Evolutionary conservation across 2,329 filamentous ascomycete species (phyloP), one percentile per base, ranked within the genome.

Genomic region (Sporothrix protearum): DNA sequence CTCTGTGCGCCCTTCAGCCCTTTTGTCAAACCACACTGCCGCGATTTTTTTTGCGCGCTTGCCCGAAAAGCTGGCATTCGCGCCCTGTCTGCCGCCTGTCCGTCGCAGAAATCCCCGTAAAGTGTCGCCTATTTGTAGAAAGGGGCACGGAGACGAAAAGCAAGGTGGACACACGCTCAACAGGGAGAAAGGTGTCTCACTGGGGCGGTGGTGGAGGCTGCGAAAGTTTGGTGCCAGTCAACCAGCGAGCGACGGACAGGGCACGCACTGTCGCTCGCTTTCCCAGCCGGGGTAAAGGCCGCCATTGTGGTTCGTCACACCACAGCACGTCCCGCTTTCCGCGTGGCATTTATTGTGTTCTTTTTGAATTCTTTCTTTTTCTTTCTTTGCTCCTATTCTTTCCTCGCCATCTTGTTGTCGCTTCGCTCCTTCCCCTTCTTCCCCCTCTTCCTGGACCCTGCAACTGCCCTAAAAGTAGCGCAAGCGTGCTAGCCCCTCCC

Each of bases 251-350:
- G 30, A 36, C n/a, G n/a, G n/a, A 55, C 42, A 28, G 25, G 30
- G n/a, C n/a, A n/a, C 36, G 7, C 61, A 47, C 39, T 47, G 63
- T 51, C 63, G 42, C 39, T n/a, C 45, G 22, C 61, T 49, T 49
- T 51, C 45, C 63, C 25, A 33, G 39, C 63, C 53, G 47, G 19
- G 64, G 25, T 47, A 51, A 53, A 51, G 64, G 45, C 49, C 30
- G 49, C 47, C 33, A 49, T n/a, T 45, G 49, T 28, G 66, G 66
- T 68, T 68, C 66, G 49, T 68, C 66, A 47, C 68, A 69, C 68
- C 25, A 3, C 49, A 57, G 25, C 51, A 45, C 36, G 53, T 63
- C 55, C 68, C 68, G 68, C 47, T 71, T 51, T 51, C 51, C 73
- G 68, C 69, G 25, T 64, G 72, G 64, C 69, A 45, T 49, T 39